Base-by-base conservation (phyloP, 345 rosid species). In the Murraya paniculata region DNA sequence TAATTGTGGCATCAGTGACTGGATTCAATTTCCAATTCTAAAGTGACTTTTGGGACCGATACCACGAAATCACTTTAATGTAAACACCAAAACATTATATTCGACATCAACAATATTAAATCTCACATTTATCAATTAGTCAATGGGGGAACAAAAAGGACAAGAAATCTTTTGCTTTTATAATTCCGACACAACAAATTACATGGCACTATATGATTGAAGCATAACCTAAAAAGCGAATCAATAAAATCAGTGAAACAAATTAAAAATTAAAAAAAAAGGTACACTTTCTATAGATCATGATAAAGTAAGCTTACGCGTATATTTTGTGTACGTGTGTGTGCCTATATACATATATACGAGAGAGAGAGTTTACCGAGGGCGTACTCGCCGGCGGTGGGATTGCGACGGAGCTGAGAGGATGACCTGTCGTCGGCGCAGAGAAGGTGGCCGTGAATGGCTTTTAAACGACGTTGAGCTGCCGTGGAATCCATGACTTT, bases 321-420 rank as follows among this genome's bases (percentile, higher is more conserved):
- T 5, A 53, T 18, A 39, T 16, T 1, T 4, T 53, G 22, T 53
- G n/a, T 9, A 22, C 16, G 4, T 9, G 22, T 31, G 19, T 64
- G 2, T 9, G 16, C 1, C 2, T 14, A 13, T 5, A 2, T n/a
- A n/a, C n/a, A n/a, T n/a, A n/a, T n/a, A n/a, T n/a, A n/a, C n/a
- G 2, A 35, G 19, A 65, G 21, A 55, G 50, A 9, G 5, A 10
- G 33, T 18, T 30, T 82, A 95, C 99, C 99, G 21, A 75, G 81
- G 75, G 80, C 68, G 84, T 89, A 96, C 88, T 96, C 97, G 79
- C 94, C 95, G 56, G 92, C 90, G 62, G 97, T 89, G 71, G 87
- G 90, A 76, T 82, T 88, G 21, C 79, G 72, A 68, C 71, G 86
- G 78, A 95, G 88, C 58, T 60, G 80, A 75, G 89, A 64, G 30